phyloP scores from a whole-genome alignment of 345 rosid genomes.

The Eucalyptus cloeziana region DNA sequence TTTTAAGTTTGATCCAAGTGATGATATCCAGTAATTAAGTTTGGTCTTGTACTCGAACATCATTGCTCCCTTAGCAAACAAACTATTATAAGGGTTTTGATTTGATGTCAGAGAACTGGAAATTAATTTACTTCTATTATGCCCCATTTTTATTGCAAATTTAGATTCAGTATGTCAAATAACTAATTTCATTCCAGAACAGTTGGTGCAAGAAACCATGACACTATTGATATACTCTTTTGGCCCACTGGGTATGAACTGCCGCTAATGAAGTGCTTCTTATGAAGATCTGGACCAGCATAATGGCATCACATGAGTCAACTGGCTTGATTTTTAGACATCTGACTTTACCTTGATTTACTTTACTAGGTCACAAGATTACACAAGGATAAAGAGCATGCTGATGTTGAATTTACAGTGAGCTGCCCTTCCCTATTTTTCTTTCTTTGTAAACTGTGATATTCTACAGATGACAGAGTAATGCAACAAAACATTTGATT shows the following conservation, averaged over 20 bases:
- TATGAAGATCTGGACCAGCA: not conserved
- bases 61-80: not conserved
- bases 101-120: not conserved
- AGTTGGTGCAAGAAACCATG: not conserved
- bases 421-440: slow-evolving; percentile 6
- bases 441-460: not conserved
- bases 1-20: not conserved
- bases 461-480: not conserved
- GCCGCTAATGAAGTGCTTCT: not conserved
- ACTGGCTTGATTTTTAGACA: not conserved
- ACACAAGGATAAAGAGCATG: slow-evolving; percentile 73
- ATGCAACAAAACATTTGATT: not conserved
- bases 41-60: not conserved
- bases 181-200: not conserved
- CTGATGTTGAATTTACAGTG: slow-evolving; percentile 78
- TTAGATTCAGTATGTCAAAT: not conserved
- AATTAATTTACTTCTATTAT: not conserved
- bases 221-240: not conserved
- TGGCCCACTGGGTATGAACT: not conserved
- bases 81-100: not conserved
- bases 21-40: not conserved
- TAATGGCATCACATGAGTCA: not conserved
- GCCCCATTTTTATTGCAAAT: not conserved
- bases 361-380: slow-evolving; percentile 37
- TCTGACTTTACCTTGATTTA: not conserved